Percentiles rank a stretch among this genome's conserved stretches.
Evolutionary conservation across 2,329 filamentous ascomycete species (phyloP).

Genomic region (Paecilomyces variotii): DNA sequence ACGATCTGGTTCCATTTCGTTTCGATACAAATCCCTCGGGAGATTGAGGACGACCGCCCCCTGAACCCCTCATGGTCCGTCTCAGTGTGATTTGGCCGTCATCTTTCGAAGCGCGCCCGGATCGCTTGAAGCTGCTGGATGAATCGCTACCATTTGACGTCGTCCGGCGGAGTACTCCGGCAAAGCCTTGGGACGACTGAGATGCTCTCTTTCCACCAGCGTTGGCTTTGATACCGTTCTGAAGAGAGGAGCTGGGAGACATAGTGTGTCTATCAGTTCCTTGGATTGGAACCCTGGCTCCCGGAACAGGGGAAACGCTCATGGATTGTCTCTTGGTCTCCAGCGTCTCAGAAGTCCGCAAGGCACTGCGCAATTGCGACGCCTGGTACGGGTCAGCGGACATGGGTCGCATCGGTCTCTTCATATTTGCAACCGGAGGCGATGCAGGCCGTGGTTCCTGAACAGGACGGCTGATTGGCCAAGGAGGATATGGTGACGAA

Average conservation of each 20-base stretch:
- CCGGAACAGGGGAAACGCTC: constrained; percentile 2
- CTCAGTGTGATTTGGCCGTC: constrained; percentile 55
- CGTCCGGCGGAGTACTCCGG: constrained; percentile 39
- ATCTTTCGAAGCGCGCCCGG: constrained; percentile 40
- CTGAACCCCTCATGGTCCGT: constrained; percentile 59
- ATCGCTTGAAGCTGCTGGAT: constrained; percentile 70
- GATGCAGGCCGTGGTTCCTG: not conserved
- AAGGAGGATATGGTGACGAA: constrained; percentile 1
- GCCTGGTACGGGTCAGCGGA: constrained; percentile 12
- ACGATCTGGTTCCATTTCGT: constrained; percentile 44
- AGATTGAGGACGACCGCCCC: constrained; percentile 27
- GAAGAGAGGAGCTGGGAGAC: constrained; percentile 15
- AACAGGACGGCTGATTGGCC: constrained; percentile 4
- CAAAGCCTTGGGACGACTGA: constrained; percentile 5
- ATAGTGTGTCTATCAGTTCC: constrained; percentile 11
- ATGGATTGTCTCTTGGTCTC: constrained; percentile 3
- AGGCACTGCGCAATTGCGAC: constrained; percentile 6
- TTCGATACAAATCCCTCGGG: constrained; percentile 48
- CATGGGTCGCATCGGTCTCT: constrained; percentile 11
- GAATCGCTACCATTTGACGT: constrained; percentile 60
- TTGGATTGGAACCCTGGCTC: constrained; percentile 2
- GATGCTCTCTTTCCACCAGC: constrained; percentile 1
- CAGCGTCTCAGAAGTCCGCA: constrained; percentile 1
- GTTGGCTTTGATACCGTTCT: constrained; percentile 5
- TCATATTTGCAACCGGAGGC: constrained; percentile 5